Evolutionary conservation across 331 rosid genomes (phyloP).

Genomic region (Spiraea crenata): DNA sequence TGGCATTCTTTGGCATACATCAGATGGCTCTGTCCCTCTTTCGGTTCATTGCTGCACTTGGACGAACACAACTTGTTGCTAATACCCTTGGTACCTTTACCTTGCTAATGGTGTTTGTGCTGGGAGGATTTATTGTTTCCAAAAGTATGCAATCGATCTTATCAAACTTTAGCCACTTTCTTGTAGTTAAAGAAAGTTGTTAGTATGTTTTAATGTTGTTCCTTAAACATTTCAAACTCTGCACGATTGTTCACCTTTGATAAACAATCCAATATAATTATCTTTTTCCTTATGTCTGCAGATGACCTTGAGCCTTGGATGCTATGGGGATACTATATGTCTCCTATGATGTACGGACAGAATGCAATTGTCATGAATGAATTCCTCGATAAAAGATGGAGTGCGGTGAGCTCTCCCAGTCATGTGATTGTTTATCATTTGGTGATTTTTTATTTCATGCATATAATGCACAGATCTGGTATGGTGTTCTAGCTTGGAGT

Average conservation of each 20-base stretch:
- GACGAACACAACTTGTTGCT: conserved; percentile 64
- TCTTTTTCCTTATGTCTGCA: conserved; percentile 15
- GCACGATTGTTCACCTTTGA: background rate
- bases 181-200: conserved; percentile 1
- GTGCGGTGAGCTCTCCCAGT: conserved; percentile 17
- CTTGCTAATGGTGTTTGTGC: conserved; percentile 59
- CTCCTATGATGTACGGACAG: conserved; percentile 52
- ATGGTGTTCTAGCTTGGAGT: background rate
- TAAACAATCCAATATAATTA: background rate
- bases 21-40: conserved; percentile 70
- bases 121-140: conserved; percentile 87
- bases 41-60: conserved; percentile 68
- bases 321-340: conserved; percentile 45
- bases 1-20: conserved; percentile 70
- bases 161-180: background rate
- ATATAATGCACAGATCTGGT: background rate
- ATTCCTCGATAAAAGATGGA: conserved; percentile 51
- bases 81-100: conserved; percentile 55
- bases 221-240: background rate
- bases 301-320: conserved; percentile 44
- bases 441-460: background rate
- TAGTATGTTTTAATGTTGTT: background rate
- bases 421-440: background rate
- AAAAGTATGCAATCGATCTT: conserved; percentile 37
- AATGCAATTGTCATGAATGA: conserved; percentile 50